These are phyloP conservation scores for Closterium sp. DNA, from an alignment of 139 green algal species.

Conservation along the genomic window DNA sequence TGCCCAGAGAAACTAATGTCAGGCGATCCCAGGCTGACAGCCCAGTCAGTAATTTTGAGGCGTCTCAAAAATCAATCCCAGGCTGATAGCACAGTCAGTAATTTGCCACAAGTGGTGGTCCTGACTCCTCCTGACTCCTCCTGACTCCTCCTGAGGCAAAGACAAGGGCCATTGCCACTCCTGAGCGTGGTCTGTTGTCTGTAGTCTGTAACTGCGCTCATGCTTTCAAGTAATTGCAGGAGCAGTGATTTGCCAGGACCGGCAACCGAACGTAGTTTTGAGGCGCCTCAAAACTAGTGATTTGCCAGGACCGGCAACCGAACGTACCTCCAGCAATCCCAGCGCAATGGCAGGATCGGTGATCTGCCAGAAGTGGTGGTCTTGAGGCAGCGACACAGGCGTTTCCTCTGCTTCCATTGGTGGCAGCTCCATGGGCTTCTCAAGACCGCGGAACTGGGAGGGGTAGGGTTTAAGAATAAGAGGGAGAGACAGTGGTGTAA, in stretches of 20 bases:
- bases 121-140: too few relatives aligned
- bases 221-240: too few relatives aligned
- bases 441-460: slow-evolving; percentile 21
- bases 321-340: slow-evolving; percentile 38
- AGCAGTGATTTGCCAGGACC: too few relatives aligned
- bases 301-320: too few relatives aligned
- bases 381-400: slow-evolving; percentile 31
- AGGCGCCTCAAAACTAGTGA: too few relatives aligned
- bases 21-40: too few relatives aligned
- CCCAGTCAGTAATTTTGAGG: too few relatives aligned
- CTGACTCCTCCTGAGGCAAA: too few relatives aligned
- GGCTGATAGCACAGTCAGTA: slow-evolving; percentile 33
- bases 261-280: too few relatives aligned
- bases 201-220: too few relatives aligned
- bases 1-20: too few relatives aligned
- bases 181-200: not conserved
- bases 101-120: slow-evolving; percentile 45
- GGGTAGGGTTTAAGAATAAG: not conserved
- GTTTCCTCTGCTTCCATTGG: not conserved
- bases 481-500: not conserved
- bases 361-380: slow-evolving; percentile 45
- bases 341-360: slow-evolving; percentile 36
- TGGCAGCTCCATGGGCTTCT: slow-evolving; percentile 14
- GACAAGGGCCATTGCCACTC: not conserved
- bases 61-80: too few relatives aligned